Evolutionary conservation across 768 basidiomycete species (phyloP).

Genomic region (Plicaturopsis crispa): DNA sequence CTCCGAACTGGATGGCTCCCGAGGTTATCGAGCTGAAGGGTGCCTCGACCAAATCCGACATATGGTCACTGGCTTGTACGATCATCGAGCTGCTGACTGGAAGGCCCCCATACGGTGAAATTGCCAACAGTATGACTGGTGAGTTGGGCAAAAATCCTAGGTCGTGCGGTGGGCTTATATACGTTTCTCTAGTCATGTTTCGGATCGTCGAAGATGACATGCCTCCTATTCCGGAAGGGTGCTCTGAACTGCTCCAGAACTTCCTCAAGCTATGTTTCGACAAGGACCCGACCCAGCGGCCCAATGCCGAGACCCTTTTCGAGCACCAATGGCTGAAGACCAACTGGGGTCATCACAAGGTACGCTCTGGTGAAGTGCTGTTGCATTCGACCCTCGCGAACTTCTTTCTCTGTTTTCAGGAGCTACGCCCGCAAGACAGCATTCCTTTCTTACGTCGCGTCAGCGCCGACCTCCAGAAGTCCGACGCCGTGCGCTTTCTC

Average conservation of each 20-base stretch:
- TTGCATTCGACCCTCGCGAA: too few species aligned
- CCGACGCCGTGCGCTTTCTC: slow-evolving; percentile 51
- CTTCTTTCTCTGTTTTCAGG: too few species aligned
- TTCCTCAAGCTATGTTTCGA: slow-evolving; percentile 87
- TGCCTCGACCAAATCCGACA: slow-evolving; percentile 87
- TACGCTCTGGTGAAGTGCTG: too few species aligned
- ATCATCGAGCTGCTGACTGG: slow-evolving; percentile 92
- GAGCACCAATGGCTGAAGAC: slow-evolving; percentile 88
- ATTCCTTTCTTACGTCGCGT: slow-evolving; percentile 92
- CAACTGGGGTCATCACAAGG: slow-evolving; percentile 75
- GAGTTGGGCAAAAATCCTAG: slow-evolving; percentile 11
- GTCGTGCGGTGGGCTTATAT: background rate
- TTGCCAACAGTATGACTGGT: slow-evolving; percentile 89
- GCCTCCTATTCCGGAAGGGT: slow-evolving; percentile 79
- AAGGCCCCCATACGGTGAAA: slow-evolving; percentile 84
- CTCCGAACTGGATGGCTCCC: slow-evolving; percentile 99
- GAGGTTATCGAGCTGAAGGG: slow-evolving; percentile 96
- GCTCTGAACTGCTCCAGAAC: slow-evolving; percentile 67
- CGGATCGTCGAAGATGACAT: slow-evolving; percentile 90
- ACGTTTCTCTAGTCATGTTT: slow-evolving; percentile 71
- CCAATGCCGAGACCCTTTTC: slow-evolving; percentile 76
- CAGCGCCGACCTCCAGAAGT: slow-evolving; percentile 76
- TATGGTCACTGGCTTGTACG: slow-evolving; percentile 94
- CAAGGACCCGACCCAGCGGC: slow-evolving; percentile 80
- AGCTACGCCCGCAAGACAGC: slow-evolving; percentile 87